phyloP scores from a whole-genome alignment of 1,139 yeast species.

The Hyphopichia khmerensis region DNA sequence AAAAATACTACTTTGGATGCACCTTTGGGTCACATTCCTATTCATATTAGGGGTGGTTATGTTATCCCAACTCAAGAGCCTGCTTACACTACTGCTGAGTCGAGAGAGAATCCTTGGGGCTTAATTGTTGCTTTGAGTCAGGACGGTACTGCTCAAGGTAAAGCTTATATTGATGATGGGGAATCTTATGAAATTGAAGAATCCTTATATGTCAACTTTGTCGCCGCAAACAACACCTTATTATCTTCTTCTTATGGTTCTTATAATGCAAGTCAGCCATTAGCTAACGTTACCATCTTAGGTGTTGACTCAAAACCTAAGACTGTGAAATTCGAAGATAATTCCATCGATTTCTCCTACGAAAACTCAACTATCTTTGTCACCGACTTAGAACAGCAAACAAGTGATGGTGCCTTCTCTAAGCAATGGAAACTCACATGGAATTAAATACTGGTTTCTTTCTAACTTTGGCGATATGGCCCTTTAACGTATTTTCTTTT shows the following conservation, averaged over 20 bases:
- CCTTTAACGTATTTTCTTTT: background rate
- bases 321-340: constrained; percentile 15
- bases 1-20: constrained; percentile 20
- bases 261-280: constrained; percentile 18
- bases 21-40: constrained; percentile 23
- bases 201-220: constrained; percentile 18
- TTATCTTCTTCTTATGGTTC: constrained; percentile 17
- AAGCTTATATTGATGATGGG: constrained; percentile 27
- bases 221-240: constrained; percentile 13
- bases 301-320: constrained; percentile 21
- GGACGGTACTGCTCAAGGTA: constrained; percentile 16
- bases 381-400: constrained; percentile 14
- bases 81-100: constrained; percentile 25
- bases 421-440: constrained; percentile 13
- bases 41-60: constrained; percentile 20
- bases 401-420: constrained; percentile 14
- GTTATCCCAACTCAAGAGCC: constrained; percentile 27
- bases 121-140: constrained; percentile 26
- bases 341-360: constrained; percentile 12
- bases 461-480: too few species aligned
- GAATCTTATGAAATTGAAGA: constrained; percentile 18
- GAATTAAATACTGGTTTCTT: constrained; percentile 6
- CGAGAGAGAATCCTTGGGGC: constrained; percentile 27
- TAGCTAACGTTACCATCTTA: constrained; percentile 24
- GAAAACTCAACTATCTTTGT: constrained; percentile 14